These are phyloP conservation scores for Cyanidium caldarium DNA, from an alignment of 23 red algal species.

Conservation along the genomic window DNA sequence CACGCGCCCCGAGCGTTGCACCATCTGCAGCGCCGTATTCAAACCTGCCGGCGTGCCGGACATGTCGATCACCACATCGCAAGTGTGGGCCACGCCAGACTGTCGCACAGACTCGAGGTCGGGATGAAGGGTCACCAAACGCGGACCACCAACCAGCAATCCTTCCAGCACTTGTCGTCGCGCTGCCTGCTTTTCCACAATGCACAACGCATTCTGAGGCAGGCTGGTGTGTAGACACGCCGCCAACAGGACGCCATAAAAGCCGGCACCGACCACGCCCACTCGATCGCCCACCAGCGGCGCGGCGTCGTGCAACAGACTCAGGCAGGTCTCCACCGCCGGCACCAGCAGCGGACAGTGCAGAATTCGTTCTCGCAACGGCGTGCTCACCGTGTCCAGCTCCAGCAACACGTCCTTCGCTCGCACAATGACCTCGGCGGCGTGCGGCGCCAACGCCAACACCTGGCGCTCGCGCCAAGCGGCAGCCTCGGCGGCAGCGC, in stretches of 20 bases:
- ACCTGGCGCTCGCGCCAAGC: background rate
- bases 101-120: too few relatives aligned
- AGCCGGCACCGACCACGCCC: background rate
- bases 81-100: too few relatives aligned
- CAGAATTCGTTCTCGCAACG: background rate
- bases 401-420: background rate
- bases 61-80: background rate
- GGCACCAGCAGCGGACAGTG: background rate
- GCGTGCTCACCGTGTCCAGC: background rate
- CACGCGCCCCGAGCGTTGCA: background rate
- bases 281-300: background rate
- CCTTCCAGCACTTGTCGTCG: background rate
- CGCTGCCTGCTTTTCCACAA: background rate
- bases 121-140: background rate
- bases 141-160: too few relatives aligned
- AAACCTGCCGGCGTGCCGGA: background rate
- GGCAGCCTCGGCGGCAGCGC: background rate
- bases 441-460: background rate
- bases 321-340: background rate
- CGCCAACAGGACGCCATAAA: background rate
- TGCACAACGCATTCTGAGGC: background rate
- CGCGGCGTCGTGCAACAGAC: background rate
- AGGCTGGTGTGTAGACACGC: background rate
- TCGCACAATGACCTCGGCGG: background rate
- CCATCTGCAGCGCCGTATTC: background rate